Base-by-base conservation (phyloP, 2,329 filamentous ascomycete genomes). In the Cercospora berteroae region DNA sequence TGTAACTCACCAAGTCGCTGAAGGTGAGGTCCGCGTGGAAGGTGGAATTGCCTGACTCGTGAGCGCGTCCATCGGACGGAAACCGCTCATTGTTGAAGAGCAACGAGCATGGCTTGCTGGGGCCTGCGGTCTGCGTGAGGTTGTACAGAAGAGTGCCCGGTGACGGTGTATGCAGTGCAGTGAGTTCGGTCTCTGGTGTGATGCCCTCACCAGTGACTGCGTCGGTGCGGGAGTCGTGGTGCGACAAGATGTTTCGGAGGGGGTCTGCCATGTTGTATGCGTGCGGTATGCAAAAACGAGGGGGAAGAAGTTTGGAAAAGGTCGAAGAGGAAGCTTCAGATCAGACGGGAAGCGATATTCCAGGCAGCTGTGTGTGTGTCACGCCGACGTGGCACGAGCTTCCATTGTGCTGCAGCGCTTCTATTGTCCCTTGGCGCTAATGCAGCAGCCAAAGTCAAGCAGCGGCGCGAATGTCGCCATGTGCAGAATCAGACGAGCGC, bases 181-280 rank as follows among this genome's bases (percentile, higher is more conserved):
- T 69, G 13, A 72, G 67, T 23, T 65, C 44, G 5, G 69, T 69
- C 5, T 42, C 29, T 2, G 56, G 20, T 5, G 67, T 69, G 42
- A 71, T 31, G 1, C 57, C 23, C 9, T 29, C 29, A 29, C 59
- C 58, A 2, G 64, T 66, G 56, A 69, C 61, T 5, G 67, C 65
- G 48, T 71, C 69, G 4, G 50, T 48, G 20, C 70, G 69, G 12
- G 48, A 31, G 16, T 59, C 31, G 25, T 36, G 67, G 55, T 66
- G 66, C n/a, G 57, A 23, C 50, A 71, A 56, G 3, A 66, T 55
- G 23, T 60, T 20, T 29, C 33, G 9, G 10, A 69, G 12, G 31
- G 67, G 62, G 18, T 29, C 20, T 4, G 64, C 67, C 67, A 70
- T 70, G 42, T 36, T 39, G 50, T 33, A 20, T 25, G 63, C 25